phyloP scores from a whole-genome alignment of 768 basidiomycete genomes.

The Tricholoma hemisulphureum region DNA sequence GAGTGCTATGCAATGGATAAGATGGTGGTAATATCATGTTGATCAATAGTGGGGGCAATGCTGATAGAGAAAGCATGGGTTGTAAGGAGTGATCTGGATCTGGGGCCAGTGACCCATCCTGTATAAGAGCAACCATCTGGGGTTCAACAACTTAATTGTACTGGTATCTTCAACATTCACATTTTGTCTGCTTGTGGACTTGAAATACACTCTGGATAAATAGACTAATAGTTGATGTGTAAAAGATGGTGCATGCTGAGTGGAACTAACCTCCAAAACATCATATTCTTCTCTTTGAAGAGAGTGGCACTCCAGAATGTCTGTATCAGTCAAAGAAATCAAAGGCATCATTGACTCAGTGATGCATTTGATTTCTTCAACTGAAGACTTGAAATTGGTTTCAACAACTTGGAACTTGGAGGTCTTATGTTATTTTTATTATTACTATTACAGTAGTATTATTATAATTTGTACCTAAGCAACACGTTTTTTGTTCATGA shows the following conservation, averaged over 20 bases:
- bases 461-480: too few species aligned
- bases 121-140: conserved; percentile 35
- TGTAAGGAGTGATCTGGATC: conserved; percentile 4
- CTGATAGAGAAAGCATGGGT: conserved; percentile 43
- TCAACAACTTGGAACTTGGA: too few species aligned
- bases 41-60: conserved; percentile 64
- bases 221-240: conserved; percentile 47
- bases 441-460: too few species aligned
- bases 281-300: conserved; percentile 60
- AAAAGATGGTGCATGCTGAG: not conserved
- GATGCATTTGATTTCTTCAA: too few species aligned
- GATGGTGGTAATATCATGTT: conserved; percentile 48
- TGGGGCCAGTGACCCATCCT: conserved; percentile 7
- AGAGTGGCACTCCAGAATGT: conserved; percentile 24
- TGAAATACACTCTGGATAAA: conserved; percentile 70
- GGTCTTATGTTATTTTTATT: too few species aligned
- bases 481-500: too few species aligned
- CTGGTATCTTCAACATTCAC: conserved; percentile 61
- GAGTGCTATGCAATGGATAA: conserved; percentile 57
- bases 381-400: not conserved
- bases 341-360: not conserved
- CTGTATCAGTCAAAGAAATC: not conserved
- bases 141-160: conserved; percentile 56
- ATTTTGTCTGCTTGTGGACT: conserved; percentile 36
- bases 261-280: conserved; percentile 52